Evolutionary conservation across 2,329 filamentous ascomycete genomes (phyloP).

Genomic region (Neonectria punicea): DNA sequence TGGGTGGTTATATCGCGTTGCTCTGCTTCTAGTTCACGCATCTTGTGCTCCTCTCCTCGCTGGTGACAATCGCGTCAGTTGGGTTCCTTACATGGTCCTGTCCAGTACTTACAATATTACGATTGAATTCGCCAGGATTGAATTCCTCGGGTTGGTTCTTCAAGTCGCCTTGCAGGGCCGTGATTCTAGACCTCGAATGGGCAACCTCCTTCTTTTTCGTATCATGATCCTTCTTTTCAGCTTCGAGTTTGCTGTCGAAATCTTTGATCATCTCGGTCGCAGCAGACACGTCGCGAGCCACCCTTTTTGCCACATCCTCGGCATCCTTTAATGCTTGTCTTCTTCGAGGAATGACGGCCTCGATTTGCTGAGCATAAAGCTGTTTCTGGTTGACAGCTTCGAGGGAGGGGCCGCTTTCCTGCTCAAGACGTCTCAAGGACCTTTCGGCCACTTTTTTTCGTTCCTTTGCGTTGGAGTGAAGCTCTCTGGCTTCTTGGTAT

Average conservation of each 20-base stretch:
- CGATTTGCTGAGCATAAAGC: constrained; percentile 69
- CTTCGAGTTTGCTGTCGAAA: constrained; percentile 56
- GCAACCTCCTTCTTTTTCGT: constrained; percentile 63
- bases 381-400: constrained; percentile 76
- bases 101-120: constrained; percentile 69
- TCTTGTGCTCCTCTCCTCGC: constrained; percentile 69
- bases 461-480: constrained; percentile 63
- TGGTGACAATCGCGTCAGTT: constrained; percentile 48
- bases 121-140: constrained; percentile 76
- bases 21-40: constrained; percentile 62
- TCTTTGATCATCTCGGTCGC: constrained; percentile 55
- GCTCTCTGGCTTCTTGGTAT: constrained; percentile 66
- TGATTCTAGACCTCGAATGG: constrained; percentile 66
- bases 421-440: constrained; percentile 69
- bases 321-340: constrained; percentile 63
- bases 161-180: constrained; percentile 69
- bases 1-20: constrained; percentile 51
- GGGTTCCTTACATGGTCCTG: neutral
- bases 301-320: constrained; percentile 61
- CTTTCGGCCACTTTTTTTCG: constrained; percentile 63
- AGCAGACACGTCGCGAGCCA: constrained; percentile 51
- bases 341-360: constrained; percentile 64
- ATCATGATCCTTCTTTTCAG: constrained; percentile 61
- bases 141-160: constrained; percentile 74
- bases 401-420: constrained; percentile 72